Evolutionary conservation across 192 early-diverging fungal species (phyloP).

Genomic region (Ambispora gerdemannii): DNA sequence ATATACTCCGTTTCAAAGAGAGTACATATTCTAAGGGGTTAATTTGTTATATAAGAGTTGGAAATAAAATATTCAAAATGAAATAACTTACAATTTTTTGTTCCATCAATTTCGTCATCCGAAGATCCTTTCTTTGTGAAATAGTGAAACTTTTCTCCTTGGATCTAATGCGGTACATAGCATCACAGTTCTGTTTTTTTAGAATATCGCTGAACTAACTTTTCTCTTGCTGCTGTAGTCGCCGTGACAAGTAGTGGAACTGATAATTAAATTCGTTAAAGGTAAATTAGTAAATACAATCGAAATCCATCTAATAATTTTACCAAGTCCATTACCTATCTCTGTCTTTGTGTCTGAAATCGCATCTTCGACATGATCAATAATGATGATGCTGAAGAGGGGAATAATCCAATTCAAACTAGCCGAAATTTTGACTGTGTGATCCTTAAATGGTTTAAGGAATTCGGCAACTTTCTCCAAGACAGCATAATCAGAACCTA

Average conservation of each 20-base stretch:
- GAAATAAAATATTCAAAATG: no score
- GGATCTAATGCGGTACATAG: not conserved
- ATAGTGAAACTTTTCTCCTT: not conserved
- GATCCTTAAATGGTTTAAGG: not conserved
- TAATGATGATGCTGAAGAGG: not conserved
- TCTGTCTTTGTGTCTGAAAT: not conserved
- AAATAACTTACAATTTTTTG: not conserved
- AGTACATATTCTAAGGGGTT: no score
- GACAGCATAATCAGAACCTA: no score
- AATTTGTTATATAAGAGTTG: not conserved
- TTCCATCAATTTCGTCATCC: not conserved
- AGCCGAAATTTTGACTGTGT: not conserved
- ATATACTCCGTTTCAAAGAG: no score
- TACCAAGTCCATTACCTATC: not conserved
- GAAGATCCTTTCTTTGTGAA: not conserved
- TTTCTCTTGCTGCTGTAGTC: not conserved
- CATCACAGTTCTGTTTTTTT: not conserved
- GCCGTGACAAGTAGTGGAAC: not conserved
- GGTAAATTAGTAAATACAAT: no score
- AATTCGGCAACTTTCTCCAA: not conserved
- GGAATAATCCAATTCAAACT: not conserved
- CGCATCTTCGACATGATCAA: not conserved
- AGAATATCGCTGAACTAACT: not conserved
- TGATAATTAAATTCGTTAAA: no score
- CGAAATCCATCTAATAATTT: no score